A percentile compares a stretch with the other conserved stretches of the same genome.
phyloP scores from a whole-genome alignment of 805 yeast species.

The Pachysolen tannophilus region DNA sequence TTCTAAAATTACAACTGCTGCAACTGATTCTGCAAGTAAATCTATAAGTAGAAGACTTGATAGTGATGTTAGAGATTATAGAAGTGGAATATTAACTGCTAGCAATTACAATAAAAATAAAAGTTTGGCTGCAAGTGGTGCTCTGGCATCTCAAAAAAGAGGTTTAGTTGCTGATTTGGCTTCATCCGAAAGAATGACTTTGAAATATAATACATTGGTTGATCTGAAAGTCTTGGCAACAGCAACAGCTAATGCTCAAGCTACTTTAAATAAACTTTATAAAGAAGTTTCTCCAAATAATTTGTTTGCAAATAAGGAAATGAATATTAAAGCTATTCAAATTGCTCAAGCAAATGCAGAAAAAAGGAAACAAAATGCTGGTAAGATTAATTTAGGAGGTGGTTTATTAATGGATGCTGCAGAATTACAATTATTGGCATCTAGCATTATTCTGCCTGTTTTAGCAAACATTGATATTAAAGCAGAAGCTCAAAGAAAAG shows the following conservation, averaged over 20 bases:
- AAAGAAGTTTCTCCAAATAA: constrained; percentile 16
- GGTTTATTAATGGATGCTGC: constrained; percentile 69
- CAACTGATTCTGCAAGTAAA: constrained; percentile 30
- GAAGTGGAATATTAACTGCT: constrained; percentile 33
- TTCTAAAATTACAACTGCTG: constrained; percentile 41
- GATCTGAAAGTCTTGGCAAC: constrained; percentile 36
- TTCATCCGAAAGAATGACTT: constrained; percentile 30
- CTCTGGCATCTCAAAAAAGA: constrained; percentile 44
- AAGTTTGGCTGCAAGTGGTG: constrained; percentile 47
- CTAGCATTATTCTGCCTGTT: constrained; percentile 75
- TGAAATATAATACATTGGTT: constrained; percentile 28
- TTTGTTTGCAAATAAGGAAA: constrained; percentile 21
- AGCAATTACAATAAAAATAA: constrained; percentile 35
- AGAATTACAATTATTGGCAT: constrained; percentile 77
- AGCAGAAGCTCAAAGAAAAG: constrained; percentile 60
- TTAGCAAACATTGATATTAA: constrained; percentile 62
- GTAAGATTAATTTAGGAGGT: constrained; percentile 77
- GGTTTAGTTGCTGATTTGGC: constrained; percentile 35
- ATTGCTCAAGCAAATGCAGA: constrained; percentile 64
- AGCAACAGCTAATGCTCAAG: constrained; percentile 45
- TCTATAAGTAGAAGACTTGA: constrained; percentile 21
- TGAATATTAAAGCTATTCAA: constrained; percentile 65
- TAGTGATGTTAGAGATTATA: constrained; percentile 17
- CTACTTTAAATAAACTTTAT: constrained; percentile 19
- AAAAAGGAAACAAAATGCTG: constrained; percentile 41